A percentile compares a stretch with the other conserved stretches of the same genome.
These are phyloP conservation scores for Pichia inconspicua DNA, from an alignment of 1,139 yeast species.

Conservation along the genomic window DNA sequence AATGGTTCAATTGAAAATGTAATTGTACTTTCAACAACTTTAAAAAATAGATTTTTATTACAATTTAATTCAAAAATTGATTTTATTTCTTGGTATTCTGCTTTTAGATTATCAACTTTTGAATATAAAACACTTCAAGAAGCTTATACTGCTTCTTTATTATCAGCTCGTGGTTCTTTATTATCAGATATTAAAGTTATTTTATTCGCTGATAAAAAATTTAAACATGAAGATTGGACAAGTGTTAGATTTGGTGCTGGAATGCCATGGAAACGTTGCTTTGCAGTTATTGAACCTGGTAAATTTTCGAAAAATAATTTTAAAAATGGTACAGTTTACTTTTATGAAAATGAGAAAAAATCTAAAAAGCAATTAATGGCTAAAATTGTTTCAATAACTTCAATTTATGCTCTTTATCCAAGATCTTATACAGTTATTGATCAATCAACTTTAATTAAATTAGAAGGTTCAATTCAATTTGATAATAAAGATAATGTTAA, in stretches of 20 bases:
- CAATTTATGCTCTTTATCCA: conserved; percentile 92
- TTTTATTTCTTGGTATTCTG: conserved; percentile 65
- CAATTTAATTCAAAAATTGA: conserved; percentile 61
- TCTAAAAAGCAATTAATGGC: conserved; percentile 77
- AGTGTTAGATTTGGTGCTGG: conserved; percentile 93
- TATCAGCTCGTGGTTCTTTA: conserved; percentile 80
- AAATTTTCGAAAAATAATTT: conserved; percentile 33
- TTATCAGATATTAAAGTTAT: conserved; percentile 81
- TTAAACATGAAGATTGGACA: conserved; percentile 89
- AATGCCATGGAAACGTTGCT: conserved; percentile 96
- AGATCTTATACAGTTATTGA: conserved; percentile 74
- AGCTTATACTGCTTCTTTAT: conserved; percentile 90
- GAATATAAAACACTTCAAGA: conserved; percentile 82
- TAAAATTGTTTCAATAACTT: conserved; percentile 57
- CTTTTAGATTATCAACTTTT: conserved; percentile 68
- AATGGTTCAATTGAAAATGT: conserved; percentile 64
- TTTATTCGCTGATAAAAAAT: conserved; percentile 67
- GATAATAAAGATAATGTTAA: conserved; percentile 45
- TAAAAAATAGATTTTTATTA: conserved; percentile 75
- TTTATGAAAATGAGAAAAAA: conserved; percentile 62
- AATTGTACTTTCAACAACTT: conserved; percentile 80
- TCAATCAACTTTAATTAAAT: conserved; percentile 76
- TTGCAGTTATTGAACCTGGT: conserved; percentile 80
- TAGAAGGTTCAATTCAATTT: conserved; percentile 75
- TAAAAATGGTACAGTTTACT: conserved; percentile 44